These are phyloP conservation scores for Cercospora beticola DNA, from an alignment of 2,329 filamentous ascomycete genomes.

Conservation along the genomic window DNA sequence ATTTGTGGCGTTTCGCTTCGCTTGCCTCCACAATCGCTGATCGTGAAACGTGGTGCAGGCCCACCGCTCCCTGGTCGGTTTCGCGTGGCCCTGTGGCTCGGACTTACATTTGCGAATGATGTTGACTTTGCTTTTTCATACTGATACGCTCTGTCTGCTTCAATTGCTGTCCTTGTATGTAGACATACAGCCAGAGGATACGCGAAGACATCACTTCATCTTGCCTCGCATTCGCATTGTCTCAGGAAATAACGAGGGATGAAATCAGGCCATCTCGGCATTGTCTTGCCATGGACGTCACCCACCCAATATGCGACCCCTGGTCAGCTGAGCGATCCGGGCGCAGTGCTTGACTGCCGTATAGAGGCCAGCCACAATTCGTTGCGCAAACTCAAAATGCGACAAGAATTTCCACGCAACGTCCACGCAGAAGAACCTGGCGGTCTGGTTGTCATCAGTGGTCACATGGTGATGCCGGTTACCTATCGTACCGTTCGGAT, in stretches of 20 bases:
- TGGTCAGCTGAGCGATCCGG: slow-evolving; percentile 3
- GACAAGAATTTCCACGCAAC: not conserved
- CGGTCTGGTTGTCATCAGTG: not conserved
- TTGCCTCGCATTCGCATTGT: not conserved
- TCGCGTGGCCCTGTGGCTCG: not conserved
- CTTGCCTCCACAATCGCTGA: not conserved
- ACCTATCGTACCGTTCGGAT: not conserved
- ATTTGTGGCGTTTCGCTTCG: slow-evolving; percentile 1
- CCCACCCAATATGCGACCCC: not conserved
- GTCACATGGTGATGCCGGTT: not conserved
- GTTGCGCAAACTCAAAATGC: not conserved
- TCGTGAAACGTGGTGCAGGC: not conserved
- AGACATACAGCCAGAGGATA: not conserved
- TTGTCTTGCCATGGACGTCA: not conserved
- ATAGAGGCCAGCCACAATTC: not conserved
- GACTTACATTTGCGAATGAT: not conserved
- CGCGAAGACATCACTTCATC: not conserved
- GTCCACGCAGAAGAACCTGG: not conserved
- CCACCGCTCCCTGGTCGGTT: not conserved
- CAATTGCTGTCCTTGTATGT: not conserved
- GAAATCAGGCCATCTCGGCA: not conserved
- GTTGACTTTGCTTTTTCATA: not conserved
- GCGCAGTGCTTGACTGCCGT: slow-evolving; percentile 1
- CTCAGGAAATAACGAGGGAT: not conserved
- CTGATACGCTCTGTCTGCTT: not conserved